phyloP scores from a whole-genome alignment of 805 yeast genomes.

The Candida insectorum region DNA sequence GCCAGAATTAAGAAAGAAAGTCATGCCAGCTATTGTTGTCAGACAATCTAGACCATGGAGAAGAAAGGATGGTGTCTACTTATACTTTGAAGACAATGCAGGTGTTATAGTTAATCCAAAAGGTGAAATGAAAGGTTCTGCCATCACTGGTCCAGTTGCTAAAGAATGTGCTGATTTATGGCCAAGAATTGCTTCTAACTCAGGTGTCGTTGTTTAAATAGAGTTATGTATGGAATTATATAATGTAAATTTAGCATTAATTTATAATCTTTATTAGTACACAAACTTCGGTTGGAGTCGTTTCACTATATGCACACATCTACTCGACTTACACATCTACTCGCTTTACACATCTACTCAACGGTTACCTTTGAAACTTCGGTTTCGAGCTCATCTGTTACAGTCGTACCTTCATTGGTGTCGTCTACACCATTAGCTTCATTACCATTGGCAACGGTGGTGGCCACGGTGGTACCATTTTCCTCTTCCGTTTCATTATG shows the following conservation, averaged over 20 bases:
- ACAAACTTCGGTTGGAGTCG: no score
- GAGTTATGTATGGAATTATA: conserved; percentile 2
- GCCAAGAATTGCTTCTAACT: conserved; percentile 99
- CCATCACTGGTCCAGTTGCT: conserved; percentile 99
- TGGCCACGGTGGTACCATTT: no score
- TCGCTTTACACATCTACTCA: neutral
- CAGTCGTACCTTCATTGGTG: neutral
- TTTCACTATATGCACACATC: conserved; percentile 2
- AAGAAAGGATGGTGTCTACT: conserved; percentile 99
- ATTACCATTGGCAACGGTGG: neutral
- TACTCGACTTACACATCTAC: neutral
- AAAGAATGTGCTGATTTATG: conserved; percentile 99
- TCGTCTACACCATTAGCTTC: neutral
- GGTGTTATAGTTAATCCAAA: conserved; percentile 99
- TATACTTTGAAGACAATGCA: conserved; percentile 99
- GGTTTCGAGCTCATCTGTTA: neutral
- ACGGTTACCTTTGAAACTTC: neutral
- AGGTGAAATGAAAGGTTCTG: conserved; percentile 99
- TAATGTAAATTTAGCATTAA: conserved; percentile 11
- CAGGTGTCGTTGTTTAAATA: conserved; percentile 98
- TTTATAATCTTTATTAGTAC: neutral
- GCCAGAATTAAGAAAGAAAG: conserved; percentile 99
- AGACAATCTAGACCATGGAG: conserved; percentile 99
- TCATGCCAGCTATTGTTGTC: conserved; percentile 99
- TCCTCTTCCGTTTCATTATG: no score